Conservation (phyloP, 1,284 basidiomycete genomes). For the Clitocybe nebularis region DNA sequence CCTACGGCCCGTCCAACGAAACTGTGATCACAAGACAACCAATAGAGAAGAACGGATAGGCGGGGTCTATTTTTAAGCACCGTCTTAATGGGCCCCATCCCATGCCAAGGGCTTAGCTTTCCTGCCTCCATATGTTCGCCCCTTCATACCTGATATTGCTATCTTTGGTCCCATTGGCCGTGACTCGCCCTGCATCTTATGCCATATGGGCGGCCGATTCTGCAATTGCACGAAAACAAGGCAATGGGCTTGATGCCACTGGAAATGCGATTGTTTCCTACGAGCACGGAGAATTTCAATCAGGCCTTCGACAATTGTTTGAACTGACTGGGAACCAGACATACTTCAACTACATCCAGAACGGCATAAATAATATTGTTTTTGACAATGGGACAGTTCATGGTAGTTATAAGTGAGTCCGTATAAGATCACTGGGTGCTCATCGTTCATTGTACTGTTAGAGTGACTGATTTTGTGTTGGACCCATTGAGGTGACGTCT, state of each 20-base stretch:
- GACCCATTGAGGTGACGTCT: slow-evolving; percentile 30
- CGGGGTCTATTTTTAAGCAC: too few relatives aligned
- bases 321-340: slow-evolving; percentile 35
- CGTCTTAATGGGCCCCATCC: neutral
- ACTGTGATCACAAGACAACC: too few relatives aligned
- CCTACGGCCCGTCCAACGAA: neutral
- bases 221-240: slow-evolving; percentile 37
- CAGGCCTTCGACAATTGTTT: slow-evolving; percentile 34
- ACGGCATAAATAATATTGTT: slow-evolving; percentile 35
- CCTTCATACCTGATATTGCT: neutral
- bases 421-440: neutral
- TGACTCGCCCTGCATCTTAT: slow-evolving; percentile 30
- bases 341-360: slow-evolving; percentile 38
- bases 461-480: slow-evolving; percentile 26
- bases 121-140: neutral
- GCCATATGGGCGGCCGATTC: slow-evolving; percentile 43
- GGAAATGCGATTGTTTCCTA: slow-evolving; percentile 35
- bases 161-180: slow-evolving; percentile 4
- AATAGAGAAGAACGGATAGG: too few relatives aligned
- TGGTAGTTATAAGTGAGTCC: slow-evolving; percentile 32
- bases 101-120: neutral
- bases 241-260: slow-evolving; percentile 33
- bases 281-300: slow-evolving; percentile 41
- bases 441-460: slow-evolving; percentile 5
- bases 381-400: slow-evolving; percentile 33